Evolutionary conservation across 2,329 filamentous ascomycete species (phyloP), one percentile per base, ranked within the genome.

Genomic region (Microcyclosporella mali): DNA sequence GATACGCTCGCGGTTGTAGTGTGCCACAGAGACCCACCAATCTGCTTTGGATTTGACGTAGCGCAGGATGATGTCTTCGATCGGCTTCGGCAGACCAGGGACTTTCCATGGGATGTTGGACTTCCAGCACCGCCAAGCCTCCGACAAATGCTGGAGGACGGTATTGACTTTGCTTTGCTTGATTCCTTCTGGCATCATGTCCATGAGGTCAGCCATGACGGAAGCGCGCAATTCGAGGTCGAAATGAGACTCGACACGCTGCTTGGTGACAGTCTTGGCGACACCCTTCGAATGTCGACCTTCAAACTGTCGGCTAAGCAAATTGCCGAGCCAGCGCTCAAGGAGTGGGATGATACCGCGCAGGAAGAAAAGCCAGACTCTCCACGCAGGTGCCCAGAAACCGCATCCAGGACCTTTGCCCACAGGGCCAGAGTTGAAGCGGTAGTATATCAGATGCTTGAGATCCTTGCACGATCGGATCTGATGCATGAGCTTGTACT

Each of bases 31-130:
- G 48, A 98, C 90, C 92, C 92, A 98, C 94, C 92, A 98, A 65
- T 98, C 92, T 14, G 92, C 92, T 74, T 98, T 98, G 55, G 88
- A 90, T 74, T 98, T 98, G 57, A 98, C 94, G 58, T 98, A 98
- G 59, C 92, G 85, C 49, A 98, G 74, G 59, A 98, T 98, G 57
- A 98, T 95, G 61, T 97, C 98, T 69, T 98, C 92, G 51, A 98
- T 97, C 0, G 92, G 90, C 11, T 94, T 94, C 31, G 92, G 92
- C 47, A 98, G 69, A 29, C 92, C 94, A 39, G 92, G 92, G 2
- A 98, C 92, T 71, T 98, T 98, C 92, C 92, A 98, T 0, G 92
- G 92, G 55, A 98, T 98, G 61, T 98, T 98, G 69, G 89, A 95
- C 82, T 98, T 98, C 92, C 92, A 98, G 71, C 92, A 98, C 70